Conservation (phyloP, 2,329 filamentous ascomycete species). For the Fusarium chlamydosporum region DNA sequence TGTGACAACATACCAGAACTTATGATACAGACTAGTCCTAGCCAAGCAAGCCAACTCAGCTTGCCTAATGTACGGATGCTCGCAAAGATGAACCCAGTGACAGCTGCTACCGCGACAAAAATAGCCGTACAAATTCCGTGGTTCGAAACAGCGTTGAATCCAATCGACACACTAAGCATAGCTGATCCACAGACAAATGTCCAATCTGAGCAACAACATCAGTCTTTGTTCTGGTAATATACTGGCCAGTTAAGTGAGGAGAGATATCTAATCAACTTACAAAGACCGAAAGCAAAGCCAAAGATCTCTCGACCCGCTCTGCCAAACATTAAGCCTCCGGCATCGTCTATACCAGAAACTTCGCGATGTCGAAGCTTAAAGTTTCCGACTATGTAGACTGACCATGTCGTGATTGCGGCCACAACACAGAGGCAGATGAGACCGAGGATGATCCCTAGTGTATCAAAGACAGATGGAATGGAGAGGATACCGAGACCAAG, state of each 20-base stretch:
- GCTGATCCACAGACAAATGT: constrained; percentile 42
- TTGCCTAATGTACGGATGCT: constrained; percentile 53
- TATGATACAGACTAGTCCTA: constrained; percentile 37
- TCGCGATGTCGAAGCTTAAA: constrained; percentile 66
- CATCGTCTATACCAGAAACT: constrained; percentile 69
- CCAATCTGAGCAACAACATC: constrained; percentile 34
- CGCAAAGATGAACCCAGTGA: constrained; percentile 50
- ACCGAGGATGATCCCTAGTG: constrained; percentile 63
- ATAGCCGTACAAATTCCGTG: constrained; percentile 58
- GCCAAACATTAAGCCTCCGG: constrained; percentile 64
- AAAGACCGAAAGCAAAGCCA: constrained; percentile 54
- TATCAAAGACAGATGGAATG: constrained; percentile 62
- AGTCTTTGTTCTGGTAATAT: neutral
- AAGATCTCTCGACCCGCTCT: constrained; percentile 60
- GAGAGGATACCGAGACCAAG: constrained; percentile 63
- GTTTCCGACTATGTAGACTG: constrained; percentile 62
- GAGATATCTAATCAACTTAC: constrained; percentile 53
- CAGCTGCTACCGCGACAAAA: constrained; percentile 57
- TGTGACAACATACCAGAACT: constrained; percentile 25
- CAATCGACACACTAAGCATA: constrained; percentile 55
- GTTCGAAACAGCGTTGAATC: constrained; percentile 56
- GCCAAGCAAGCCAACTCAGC: constrained; percentile 54
- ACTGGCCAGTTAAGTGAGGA: constrained; percentile 49
- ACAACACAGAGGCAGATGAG: constrained; percentile 60
- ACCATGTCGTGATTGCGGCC: constrained; percentile 63